These are phyloP conservation scores for Coemansia sp. DNA, from an alignment of 192 early-diverging fungal species.

Conservation along the genomic window DNA sequence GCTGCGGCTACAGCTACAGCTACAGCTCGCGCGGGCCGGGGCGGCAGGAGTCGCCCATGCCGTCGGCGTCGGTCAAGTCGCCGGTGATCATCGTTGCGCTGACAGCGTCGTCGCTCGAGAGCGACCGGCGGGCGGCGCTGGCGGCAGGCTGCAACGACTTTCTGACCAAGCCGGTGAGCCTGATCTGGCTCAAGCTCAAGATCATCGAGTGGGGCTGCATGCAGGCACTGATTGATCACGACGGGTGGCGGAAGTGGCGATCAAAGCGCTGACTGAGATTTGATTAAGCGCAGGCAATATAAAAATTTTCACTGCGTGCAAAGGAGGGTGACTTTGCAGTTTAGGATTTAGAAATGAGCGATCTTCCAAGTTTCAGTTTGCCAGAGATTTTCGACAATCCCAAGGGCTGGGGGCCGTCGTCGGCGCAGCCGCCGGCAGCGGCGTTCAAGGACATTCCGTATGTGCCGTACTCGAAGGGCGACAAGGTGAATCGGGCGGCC, in stretches of 20 bases:
- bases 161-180: slow-evolving; percentile 80
- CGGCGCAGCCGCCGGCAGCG: slow-evolving; percentile 58
- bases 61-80: slow-evolving; percentile 36
- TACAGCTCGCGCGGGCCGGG: not conserved
- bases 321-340: not conserved
- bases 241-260: slow-evolving; percentile 53
- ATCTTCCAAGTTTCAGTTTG: slow-evolving; percentile 66
- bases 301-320: not conserved
- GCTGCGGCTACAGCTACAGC: slow-evolving; percentile 17
- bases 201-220: slow-evolving; percentile 92
- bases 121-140: slow-evolving; percentile 70
- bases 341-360: slow-evolving; percentile 22
- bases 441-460: slow-evolving; percentile 84
- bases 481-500: slow-evolving; percentile 91
- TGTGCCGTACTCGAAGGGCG: slow-evolving; percentile 90
- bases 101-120: slow-evolving; percentile 72
- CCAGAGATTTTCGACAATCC: slow-evolving; percentile 79
- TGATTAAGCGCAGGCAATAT: not conserved
- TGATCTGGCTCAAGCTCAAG: slow-evolving; percentile 81
- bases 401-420: slow-evolving; percentile 83
- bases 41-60: slow-evolving; percentile 24
- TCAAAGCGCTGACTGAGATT: slow-evolving; percentile 14
- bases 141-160: slow-evolving; percentile 89
- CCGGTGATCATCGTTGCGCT: slow-evolving; percentile 87
- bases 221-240: slow-evolving; percentile 87